Evolutionary conservation across 1,284 basidiomycete species (phyloP), one percentile per base, ranked within the genome.

Genomic region (Peniophora sp.): DNA sequence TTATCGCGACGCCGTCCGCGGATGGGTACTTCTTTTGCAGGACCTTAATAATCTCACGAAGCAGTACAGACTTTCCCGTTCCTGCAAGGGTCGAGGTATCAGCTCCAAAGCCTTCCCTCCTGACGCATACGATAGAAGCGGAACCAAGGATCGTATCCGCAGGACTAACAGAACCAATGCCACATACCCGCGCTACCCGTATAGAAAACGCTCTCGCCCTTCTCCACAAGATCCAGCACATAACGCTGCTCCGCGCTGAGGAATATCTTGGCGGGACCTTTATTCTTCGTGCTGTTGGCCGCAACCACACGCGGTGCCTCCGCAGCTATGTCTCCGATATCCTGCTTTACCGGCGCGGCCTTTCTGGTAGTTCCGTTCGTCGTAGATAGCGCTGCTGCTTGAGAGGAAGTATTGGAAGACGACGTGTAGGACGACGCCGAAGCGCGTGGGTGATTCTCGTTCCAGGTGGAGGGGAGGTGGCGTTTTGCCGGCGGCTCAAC

Each of bases 181-280:
- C 9, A 72, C 86, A 60, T 58, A 94, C 93, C 93, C 53, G 93
- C 96, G 71, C 90, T 94, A 22, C 97, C 96, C 0, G 96, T 99
- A 68, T 97, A 99, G 63, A 99, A 99, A n/a, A 98, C 65, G 59
- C 83, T 96, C 50, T 85, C 70, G 2, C 81, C 82, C 14, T 79
- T 69, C 24, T 83, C 66, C 0, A 92, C 89, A 3, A 96, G 78
- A 53, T 79, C 75, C 53, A 96, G 69, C 44, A 97, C 90, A 56
- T 87, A 78, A 50, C 74, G 81, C 66, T 97, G 94, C 62, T 97
- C 93, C 52, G 78, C 69, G 62, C 91, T 94, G 52, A 97, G 72
- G 59, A 73, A 77, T 17, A 86, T 66, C 0, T 67, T 55, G 2
- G 77, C 68, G 6, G 74, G 58, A 6, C 6, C 27, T 32, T 32